Evolutionary conservation across 2,329 filamentous ascomycete species (phyloP).

Genomic region (Colletotrichum salicis): DNA sequence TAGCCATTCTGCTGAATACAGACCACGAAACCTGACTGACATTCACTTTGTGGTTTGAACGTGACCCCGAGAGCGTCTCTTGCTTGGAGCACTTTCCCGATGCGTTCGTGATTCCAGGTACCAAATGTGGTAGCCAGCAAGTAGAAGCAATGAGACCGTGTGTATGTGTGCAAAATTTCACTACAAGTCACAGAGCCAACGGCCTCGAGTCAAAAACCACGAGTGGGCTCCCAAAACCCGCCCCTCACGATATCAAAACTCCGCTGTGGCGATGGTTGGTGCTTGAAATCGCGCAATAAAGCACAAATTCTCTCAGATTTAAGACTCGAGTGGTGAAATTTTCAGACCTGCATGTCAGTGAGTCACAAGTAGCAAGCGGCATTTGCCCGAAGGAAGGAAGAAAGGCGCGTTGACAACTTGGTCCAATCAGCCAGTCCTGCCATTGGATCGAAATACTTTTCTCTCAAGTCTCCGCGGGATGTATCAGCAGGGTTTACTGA

Average conservation of each 20-base stretch:
- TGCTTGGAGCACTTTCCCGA: neutral
- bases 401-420: neutral
- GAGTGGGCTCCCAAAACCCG: neutral
- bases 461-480: neutral
- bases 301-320: neutral
- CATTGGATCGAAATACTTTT: neutral
- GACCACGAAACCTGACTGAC: neutral
- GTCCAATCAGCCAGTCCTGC: neutral
- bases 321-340: neutral
- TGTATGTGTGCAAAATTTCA: too few relatives aligned
- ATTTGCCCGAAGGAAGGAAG: constrained; percentile 23
- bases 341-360: constrained; percentile 4
- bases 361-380: constrained; percentile 11
- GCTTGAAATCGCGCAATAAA: neutral
- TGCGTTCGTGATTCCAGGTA: neutral
- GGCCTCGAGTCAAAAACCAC: neutral
- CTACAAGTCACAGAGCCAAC: neutral
- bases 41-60: neutral
- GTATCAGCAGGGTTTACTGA: neutral
- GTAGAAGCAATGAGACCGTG: neutral
- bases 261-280: constrained; percentile 7
- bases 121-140: neutral
- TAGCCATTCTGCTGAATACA: neutral
- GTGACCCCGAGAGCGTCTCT: neutral
- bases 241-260: neutral